Evolutionary conservation across 1,284 basidiomycete genomes (phyloP), one percentile per base, ranked within the genome.

Genomic region (Pseudozyma flocculosa): DNA sequence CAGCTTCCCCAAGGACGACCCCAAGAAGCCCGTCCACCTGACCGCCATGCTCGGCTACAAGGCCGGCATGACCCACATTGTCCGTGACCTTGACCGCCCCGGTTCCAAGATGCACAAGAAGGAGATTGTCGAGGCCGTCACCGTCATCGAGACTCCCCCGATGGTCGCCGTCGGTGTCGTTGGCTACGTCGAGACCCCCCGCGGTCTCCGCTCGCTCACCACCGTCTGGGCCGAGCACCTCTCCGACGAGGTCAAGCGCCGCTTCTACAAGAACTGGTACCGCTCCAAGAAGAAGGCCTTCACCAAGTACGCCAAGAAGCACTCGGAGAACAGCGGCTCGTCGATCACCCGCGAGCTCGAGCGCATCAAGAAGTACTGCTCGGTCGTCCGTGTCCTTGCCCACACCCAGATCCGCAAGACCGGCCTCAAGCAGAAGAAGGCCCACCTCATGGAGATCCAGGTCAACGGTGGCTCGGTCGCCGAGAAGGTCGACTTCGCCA

Each of bases 251-350:
- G 82, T 98, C 80, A 97, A 95, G 84, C 90, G 95, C 80, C 87
- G 95, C 78, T 97, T 98, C 89, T 96, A 97, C 89, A 96, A 94
- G 87, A 98, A 97, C 87, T 99, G 95, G 95, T 98, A 98, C 86
- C 88, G 91, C 76, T 94, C 91, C 60, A 99, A 99, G 90, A 98
- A 97, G 87, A 99, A 99, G 88, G 94, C 94, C 43, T 97, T 97
- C 86, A 97, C 94, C 78, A 82, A 82, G 78, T 94, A 97, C 83
- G 94, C 94, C 80, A 96, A 96, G 88, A 97, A 96, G 85, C 89
- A 95, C 82, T 89, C 93, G 53, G 94, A 97, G 82, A 89, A 92
- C 79, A 86, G 86, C 78, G 92, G 92, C 79, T 91, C 92, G 81
- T 90, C 90, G 51, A 86, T 92, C 78, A 84, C 87, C 66, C 91